These are phyloP conservation scores for Hypocreales sp. DNA, from an alignment of 2,329 filamentous ascomycete genomes.

Conservation along the genomic window DNA sequence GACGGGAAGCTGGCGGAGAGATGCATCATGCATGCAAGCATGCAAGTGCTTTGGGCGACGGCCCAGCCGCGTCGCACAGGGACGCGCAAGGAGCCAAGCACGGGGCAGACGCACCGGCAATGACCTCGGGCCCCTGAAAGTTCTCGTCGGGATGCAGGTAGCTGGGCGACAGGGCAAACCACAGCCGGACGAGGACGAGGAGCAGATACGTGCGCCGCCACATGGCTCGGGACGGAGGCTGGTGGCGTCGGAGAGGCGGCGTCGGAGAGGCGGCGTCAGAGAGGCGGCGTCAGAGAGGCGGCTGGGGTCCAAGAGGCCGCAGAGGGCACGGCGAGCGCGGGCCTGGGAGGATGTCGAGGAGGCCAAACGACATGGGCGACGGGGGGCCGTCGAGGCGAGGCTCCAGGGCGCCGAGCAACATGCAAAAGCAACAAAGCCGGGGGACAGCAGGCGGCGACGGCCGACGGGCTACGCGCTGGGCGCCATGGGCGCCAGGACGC, in stretches of 20 bases:
- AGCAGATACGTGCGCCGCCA: constrained; percentile 83
- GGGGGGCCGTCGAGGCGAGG: neutral
- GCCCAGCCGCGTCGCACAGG: too few species aligned
- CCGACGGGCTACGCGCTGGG: neutral
- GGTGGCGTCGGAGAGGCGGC: too few species aligned
- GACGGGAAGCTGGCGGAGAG: too few species aligned
- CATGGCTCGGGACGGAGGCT: constrained; percentile 53
- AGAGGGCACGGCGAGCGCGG: constrained; percentile 11
- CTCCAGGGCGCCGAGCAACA: neutral
- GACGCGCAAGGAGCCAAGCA: too few species aligned
- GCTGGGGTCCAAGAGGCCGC: constrained; percentile 2
- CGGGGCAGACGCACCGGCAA: constrained; percentile 69
- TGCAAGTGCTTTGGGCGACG: too few species aligned
- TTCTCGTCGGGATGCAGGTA: constrained; percentile 98
- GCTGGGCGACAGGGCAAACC: constrained; percentile 86
- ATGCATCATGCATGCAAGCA: too few species aligned
- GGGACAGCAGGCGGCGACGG: neutral
- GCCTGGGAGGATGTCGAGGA: constrained; percentile 5
- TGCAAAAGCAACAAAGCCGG: constrained; percentile 2
- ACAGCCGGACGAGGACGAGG: constrained; percentile 73
- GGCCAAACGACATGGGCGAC: constrained; percentile 7
- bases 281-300: too few species aligned
- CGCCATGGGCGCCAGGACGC: neutral
- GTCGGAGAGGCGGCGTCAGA: too few species aligned
- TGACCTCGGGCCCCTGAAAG: constrained; percentile 95